phyloP scores from a whole-genome alignment of 1,139 yeast species.

The Yamadazyma taylorii region DNA sequence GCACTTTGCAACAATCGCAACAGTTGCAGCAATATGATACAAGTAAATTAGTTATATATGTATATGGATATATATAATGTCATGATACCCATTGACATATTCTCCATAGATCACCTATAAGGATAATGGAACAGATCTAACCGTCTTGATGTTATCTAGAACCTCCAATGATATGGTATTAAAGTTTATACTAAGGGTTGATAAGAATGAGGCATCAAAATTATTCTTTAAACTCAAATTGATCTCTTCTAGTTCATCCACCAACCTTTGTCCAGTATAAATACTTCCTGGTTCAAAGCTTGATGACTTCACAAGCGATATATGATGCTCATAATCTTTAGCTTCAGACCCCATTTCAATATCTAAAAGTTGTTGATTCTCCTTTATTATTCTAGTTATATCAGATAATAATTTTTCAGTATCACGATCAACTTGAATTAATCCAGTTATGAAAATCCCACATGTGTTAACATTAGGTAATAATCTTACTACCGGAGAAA shows the following conservation, averaged over 20 bases:
- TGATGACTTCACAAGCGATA: neutral
- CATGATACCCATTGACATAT: too few species aligned
- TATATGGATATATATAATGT: too few species aligned
- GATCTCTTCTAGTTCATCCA: neutral
- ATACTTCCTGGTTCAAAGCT: neutral
- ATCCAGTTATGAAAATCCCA: slow-evolving; percentile 10
- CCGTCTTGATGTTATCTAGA: neutral
- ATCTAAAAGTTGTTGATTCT: slow-evolving; percentile 3
- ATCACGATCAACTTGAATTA: slow-evolving; percentile 2
- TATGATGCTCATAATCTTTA: neutral
- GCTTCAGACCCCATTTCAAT: neutral
- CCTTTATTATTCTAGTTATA: slow-evolving; percentile 6
- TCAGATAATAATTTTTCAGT: slow-evolving; percentile 7
- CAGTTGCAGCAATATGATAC: too few species aligned
- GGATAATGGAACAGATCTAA: neutral
- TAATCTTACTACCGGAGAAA: slow-evolving; percentile 9
- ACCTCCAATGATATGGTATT: neutral
- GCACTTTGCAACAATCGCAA: too few species aligned
- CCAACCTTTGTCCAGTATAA: neutral
- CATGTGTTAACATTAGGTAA: slow-evolving; percentile 9
- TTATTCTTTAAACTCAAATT: neutral
- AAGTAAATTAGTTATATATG: too few species aligned
- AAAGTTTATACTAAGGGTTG: neutral
- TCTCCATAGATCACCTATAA: too few species aligned
- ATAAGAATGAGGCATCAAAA: slow-evolving; percentile 1